A percentile compares a stretch with the other conserved stretches of the same genome.
Evolutionary conservation across 805 yeast genomes (phyloP).

Genomic region (Henningerozyma blattae): DNA sequence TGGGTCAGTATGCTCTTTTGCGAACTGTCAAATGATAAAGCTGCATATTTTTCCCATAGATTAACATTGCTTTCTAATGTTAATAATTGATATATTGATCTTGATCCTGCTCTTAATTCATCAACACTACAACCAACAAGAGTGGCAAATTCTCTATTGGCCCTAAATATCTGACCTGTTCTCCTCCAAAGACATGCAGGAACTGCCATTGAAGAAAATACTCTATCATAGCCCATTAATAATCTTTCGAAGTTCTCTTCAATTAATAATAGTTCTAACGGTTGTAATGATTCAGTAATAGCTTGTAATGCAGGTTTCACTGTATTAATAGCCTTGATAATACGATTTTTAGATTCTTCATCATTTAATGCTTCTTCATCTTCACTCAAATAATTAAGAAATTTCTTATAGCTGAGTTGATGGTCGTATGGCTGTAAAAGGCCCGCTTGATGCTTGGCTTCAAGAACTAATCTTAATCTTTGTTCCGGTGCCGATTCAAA

Average conservation of each 20-base stretch:
- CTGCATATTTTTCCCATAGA: slow-evolving; percentile 96
- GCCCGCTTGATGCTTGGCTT: slow-evolving; percentile 91
- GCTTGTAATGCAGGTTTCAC: slow-evolving; percentile 91
- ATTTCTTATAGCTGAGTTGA: slow-evolving; percentile 83
- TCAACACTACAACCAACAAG: slow-evolving; percentile 83
- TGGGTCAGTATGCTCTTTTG: slow-evolving; percentile 92
- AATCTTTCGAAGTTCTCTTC: slow-evolving; percentile 92
- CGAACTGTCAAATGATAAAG: slow-evolving; percentile 89
- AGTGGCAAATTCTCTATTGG: slow-evolving; percentile 92
- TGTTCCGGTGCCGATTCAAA: slow-evolving; percentile 92
- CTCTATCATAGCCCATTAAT: slow-evolving; percentile 87
- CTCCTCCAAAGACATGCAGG: slow-evolving; percentile 97
- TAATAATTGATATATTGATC: slow-evolving; percentile 89
- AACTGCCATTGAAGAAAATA: slow-evolving; percentile 93
- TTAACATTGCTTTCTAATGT: slow-evolving; percentile 92
- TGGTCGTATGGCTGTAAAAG: slow-evolving; percentile 84
- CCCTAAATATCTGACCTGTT: slow-evolving; percentile 91
- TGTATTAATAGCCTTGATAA: slow-evolving; percentile 70
- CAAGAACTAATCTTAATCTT: slow-evolving; percentile 81
- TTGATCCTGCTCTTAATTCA: slow-evolving; percentile 80
- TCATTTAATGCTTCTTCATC: slow-evolving; percentile 91
- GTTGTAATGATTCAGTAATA: slow-evolving; percentile 79
- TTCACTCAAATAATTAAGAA: slow-evolving; percentile 85
- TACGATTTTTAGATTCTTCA: slow-evolving; percentile 67
- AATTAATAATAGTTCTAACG: slow-evolving; percentile 80